Conservation (phyloP, 2,329 filamentous ascomycete species). For the Aspergillus clavatus region DNA sequence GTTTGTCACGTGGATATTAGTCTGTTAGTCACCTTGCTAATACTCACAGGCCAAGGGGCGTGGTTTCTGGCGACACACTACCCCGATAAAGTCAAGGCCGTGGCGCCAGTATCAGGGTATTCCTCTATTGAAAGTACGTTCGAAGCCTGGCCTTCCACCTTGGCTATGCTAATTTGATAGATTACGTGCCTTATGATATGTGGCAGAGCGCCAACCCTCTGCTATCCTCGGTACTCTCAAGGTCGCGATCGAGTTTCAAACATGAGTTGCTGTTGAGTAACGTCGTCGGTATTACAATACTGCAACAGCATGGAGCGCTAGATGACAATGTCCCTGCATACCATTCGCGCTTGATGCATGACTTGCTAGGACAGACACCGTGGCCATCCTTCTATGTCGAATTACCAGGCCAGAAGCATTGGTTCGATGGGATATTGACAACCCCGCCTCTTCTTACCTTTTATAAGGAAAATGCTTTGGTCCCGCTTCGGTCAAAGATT, state of each 20-base stretch:
- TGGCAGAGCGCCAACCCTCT: slow-evolving; percentile 53
- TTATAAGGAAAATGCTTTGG: slow-evolving; percentile 34
- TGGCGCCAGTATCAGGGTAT: slow-evolving; percentile 55
- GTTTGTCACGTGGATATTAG: neutral
- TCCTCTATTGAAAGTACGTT: slow-evolving; percentile 48
- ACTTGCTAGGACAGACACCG: slow-evolving; percentile 43
- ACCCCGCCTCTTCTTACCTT: slow-evolving; percentile 47
- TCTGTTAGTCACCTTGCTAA: neutral
- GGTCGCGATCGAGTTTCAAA: slow-evolving; percentile 48
- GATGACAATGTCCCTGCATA: slow-evolving; percentile 58
- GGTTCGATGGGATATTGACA: slow-evolving; percentile 53
- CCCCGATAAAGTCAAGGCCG: slow-evolving; percentile 54
- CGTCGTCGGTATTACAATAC: slow-evolving; percentile 47
- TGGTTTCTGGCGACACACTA: slow-evolving; percentile 55
- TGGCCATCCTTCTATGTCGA: slow-evolving; percentile 47
- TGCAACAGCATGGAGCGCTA: slow-evolving; percentile 53
- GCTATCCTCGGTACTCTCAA: slow-evolving; percentile 45
- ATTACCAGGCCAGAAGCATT: slow-evolving; percentile 47
- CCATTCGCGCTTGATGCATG: slow-evolving; percentile 52
- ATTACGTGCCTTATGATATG: slow-evolving; percentile 55
- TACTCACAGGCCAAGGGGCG: slow-evolving; percentile 46
- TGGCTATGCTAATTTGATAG: slow-evolving; percentile 21
- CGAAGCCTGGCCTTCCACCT: neutral
- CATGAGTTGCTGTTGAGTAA: slow-evolving; percentile 54
- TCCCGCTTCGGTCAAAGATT: slow-evolving; percentile 6